Evolutionary conservation across 2,329 filamentous ascomycete genomes (phyloP), one percentile per base, ranked within the genome.

Genomic region (Alternaria sp.): DNA sequence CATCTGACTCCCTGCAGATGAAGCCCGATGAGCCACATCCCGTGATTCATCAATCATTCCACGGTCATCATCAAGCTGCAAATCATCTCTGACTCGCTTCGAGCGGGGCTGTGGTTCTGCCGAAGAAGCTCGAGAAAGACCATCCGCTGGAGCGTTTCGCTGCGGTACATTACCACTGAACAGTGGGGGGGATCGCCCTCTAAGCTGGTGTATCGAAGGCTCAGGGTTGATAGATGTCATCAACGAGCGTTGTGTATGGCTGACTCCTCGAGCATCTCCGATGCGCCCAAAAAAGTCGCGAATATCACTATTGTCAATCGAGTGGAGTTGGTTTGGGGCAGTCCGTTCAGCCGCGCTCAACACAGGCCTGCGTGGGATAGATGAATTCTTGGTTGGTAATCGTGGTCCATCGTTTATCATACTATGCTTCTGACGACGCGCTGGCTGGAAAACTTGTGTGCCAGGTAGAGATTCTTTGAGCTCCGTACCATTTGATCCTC

Each of bases 251-350:
- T 17, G 17, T 17, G 17, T 17, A 17, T 14, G 5, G 14, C 21
- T 28, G 6, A 26, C n/a, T 28, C 17, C 17, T 17, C 17, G 26
- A 17, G 23, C 4, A 17, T 26, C 10, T 42, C 28, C 44, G 5
- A 37, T 21, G 4, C 51, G 31, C 1, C 50, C 36, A 14, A 76
- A 70, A 55, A 71, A 74, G 23, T 63, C 42, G 8, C 72, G 66
- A 13, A 74, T 74, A 51, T 74, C 72, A 8, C 59, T 60, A 11
- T 71, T 66, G 21, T 70, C 63, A 1, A 62, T 49, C 5, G 61
- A 61, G 2, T 21, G 17, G 0, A 63, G 26, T 36, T 31, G 53
- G 3, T 26, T 26, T 7, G 55, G 51, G 0, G 29, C 31, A 9
- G 41, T 13, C 13, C 45, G 50, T 13, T 64, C 57, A 2, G 42